Conservation (phyloP, 345 rosid genomes). For the Geranium brycei region DNA sequence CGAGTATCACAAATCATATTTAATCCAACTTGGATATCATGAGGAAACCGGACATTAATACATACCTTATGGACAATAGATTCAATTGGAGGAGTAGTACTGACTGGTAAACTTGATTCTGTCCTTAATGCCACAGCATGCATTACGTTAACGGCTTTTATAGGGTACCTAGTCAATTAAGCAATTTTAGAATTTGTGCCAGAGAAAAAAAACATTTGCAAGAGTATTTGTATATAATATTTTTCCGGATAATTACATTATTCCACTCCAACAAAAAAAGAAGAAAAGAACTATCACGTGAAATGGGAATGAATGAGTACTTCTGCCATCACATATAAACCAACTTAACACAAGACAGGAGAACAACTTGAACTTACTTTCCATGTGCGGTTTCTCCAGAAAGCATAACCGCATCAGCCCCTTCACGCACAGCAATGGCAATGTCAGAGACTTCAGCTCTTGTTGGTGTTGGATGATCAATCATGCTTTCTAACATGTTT, state of each 20-base stretch:
- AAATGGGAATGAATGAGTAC: neutral
- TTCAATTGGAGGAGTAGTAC: constrained; percentile 36
- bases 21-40: neutral
- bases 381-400: constrained; percentile 99
- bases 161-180: constrained; percentile 42
- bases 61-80: constrained; percentile 47
- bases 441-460: constrained; percentile 98
- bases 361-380: constrained; percentile 37
- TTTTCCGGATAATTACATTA: neutral
- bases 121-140: constrained; percentile 85
- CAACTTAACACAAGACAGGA: neutral
- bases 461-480: constrained; percentile 92
- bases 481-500: constrained; percentile 98
- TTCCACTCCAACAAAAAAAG: neutral
- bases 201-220: neutral
- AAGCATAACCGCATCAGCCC: constrained; percentile 94
- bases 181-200: neutral
- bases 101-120: constrained; percentile 59
- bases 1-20: neutral
- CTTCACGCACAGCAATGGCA: constrained; percentile 92
- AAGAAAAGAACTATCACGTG: neutral
- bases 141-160: constrained; percentile 93
- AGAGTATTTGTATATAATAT: neutral
- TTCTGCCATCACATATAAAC: neutral
- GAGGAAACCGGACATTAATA: neutral